Base-by-base conservation (phyloP, 257 asterid genomes). In the Plantago major region DNA sequence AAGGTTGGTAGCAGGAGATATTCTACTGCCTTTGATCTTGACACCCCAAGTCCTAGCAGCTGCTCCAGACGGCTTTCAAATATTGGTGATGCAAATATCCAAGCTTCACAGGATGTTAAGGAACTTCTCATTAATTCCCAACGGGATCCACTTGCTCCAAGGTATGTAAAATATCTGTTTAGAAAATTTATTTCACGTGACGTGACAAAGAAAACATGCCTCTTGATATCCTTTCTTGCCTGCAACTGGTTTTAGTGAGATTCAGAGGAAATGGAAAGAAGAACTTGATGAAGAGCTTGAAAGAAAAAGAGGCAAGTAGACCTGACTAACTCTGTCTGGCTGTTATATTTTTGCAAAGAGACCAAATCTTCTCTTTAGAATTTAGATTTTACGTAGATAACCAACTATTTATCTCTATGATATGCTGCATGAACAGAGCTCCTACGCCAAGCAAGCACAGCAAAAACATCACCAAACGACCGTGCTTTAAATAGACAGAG, bases 271-370 rank as follows among this genome's bases (percentile, higher is more conserved):
- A 72, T 88, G 96, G 96, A 83, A 88, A 78, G 94, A 79, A 74
- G 96, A 88, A 80, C 96, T 88, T 56, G 94, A 74, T 63, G 83
- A 88, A 68, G 96, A 88, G 78, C 80, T 88, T 26, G 78, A 79
- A 60, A 79, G 85, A 65, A 79, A 76, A 58, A 71, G 94, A 88
- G 96, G 96, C 78, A 73, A 75, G 77, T 71, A 69, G 66, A 44
- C n/a, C n/a, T n/a, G n/a, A n/a, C n/a, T n/a, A n/a, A n/a, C n/a
- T n/a, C n/a, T n/a, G n/a, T n/a, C n/a, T n/a, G n/a, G n/a, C n/a
- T n/a, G n/a, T n/a, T n/a, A n/a, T n/a, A n/a, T n/a, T n/a, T n/a
- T n/a, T n/a, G 10, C 15, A 1, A 10, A 51, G 48, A 14, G 30
- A 44, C 19, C 40, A 10, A 60, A 55, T 33, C 12, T 45, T 11